Evolutionary conservation across 2,329 filamentous ascomycete genomes (phyloP).

Genomic region (Xylaria polymorpha): DNA sequence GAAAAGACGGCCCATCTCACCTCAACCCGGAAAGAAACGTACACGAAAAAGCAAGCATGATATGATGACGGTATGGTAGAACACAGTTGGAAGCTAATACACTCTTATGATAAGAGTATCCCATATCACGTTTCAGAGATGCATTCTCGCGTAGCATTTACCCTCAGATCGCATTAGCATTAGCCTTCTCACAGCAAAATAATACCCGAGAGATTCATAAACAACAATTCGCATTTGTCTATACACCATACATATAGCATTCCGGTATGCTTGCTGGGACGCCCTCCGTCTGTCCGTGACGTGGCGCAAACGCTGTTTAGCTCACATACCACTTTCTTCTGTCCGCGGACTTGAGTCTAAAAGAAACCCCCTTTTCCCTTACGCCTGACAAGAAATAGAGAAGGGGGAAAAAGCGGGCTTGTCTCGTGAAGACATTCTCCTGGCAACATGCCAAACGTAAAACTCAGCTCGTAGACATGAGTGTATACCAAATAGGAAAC

Average conservation of each 20-base stretch:
- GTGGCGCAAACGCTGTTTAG: neutral
- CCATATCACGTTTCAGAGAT: neutral
- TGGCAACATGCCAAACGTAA: neutral
- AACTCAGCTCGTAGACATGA: neutral
- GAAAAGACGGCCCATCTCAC: neutral
- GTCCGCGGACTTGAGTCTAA: slow-evolving; percentile 18
- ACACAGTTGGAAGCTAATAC: neutral
- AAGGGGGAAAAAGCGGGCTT: neutral
- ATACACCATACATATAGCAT: slow-evolving; percentile 25
- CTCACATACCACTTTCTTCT: slow-evolving; percentile 12
- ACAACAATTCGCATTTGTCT: slow-evolving; percentile 19
- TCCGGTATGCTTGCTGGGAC: slow-evolving; percentile 5
- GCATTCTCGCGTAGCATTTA: neutral
- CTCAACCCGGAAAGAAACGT: too few species aligned
- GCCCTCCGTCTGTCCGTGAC: neutral
- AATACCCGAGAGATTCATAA: neutral
- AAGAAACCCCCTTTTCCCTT: slow-evolving; percentile 15
- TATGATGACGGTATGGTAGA: neutral
- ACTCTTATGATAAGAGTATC: neutral
- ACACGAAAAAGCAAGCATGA: too few species aligned
- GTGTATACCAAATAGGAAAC: slow-evolving; percentile 11
- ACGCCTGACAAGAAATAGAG: neutral
- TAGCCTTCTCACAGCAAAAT: neutral
- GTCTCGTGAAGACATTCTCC: neutral
- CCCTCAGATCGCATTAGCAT: neutral